Evolutionary conservation across 1,284 basidiomycete species (phyloP), one percentile per base, ranked within the genome.

Genomic region (Agaricales sp.): DNA sequence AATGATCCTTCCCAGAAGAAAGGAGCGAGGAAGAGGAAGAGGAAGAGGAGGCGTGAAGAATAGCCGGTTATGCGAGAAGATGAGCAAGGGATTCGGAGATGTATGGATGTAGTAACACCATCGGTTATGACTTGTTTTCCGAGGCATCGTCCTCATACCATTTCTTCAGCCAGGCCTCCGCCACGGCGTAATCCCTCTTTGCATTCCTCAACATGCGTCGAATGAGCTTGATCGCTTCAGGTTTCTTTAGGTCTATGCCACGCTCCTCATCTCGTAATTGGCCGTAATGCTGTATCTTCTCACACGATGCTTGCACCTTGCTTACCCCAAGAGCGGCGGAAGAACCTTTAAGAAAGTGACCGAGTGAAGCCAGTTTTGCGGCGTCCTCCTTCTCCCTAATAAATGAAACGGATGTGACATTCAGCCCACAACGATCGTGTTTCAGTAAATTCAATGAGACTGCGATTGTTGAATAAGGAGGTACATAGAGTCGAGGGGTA

Each of bases 271-370:
- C 80, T 20, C 69, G 67, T 49, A 68, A 62, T 49, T 74, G 75
- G 47, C 92, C 92, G 60, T 87, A 84, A 65, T 93, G 81, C 66
- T 95, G 92, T 63, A 95, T 93, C 66, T 78, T 78, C 65, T 92
- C 91, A 67, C 92, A 95, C 43, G 83, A 81, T 22, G 70, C 74
- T 61, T 91, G 82, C 50, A 97, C 91, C 58, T 79, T 80, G 55
- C 73, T 70, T 38, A 93, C 78, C 30, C 92, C 92, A 41, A 96
- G 75, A 1, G 93, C 90, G 13, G 92, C 92, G 24, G 90, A 93
- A 1, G 92, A 94, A 46, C 92, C 93, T 65, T 96, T 97, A 61
- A 97, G 80, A 66, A 91, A 97, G 66, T 97, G 93, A 0, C 92
- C 93, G 11, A 90, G 73, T 14, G 73, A 71, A 2, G 87, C 86